Percentiles rank a stretch among this genome's conserved stretches.
phyloP scores from a whole-genome alignment of 108 stramenopile species.

The Skeletonema costatum region DNA sequence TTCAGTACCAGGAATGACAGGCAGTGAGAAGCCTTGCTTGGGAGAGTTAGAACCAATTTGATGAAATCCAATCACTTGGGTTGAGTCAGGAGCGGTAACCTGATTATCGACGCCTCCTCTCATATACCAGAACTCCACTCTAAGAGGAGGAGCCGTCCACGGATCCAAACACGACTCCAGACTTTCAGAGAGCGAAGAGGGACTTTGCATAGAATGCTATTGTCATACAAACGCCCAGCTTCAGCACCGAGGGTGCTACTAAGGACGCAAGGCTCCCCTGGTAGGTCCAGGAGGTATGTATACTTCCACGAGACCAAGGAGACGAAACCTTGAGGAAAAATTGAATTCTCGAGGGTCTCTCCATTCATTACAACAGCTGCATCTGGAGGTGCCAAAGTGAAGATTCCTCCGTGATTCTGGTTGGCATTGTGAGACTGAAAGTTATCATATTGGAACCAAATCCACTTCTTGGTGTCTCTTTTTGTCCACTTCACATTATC shows the following conservation, averaged over 20 bases:
- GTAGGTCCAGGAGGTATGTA: constrained; percentile 45
- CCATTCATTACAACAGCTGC: constrained; percentile 29
- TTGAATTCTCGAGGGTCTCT: constrained; percentile 15
- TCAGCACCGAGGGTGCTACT: constrained; percentile 44
- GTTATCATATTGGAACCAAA: constrained; percentile 23
- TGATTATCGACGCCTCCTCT: constrained; percentile 21
- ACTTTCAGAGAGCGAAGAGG: constrained; percentile 56
- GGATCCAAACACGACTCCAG: constrained; percentile 33
- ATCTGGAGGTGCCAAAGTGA: constrained; percentile 52
- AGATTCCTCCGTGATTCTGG: constrained; percentile 48
- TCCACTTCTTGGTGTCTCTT: constrained; percentile 13
- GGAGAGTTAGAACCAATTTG: constrained; percentile 23
- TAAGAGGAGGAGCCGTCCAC: constrained; percentile 35
- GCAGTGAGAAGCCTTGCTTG: constrained; percentile 60
- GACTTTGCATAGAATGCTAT: constrained; percentile 53
- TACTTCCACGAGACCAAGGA: constrained; percentile 50
- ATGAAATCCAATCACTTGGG: constrained; percentile 48
- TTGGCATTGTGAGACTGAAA: constrained; percentile 4
- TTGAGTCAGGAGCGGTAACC: constrained; percentile 8
- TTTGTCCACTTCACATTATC: constrained; percentile 48
- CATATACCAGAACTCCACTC: constrained; percentile 54
- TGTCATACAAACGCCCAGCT: constrained; percentile 34
- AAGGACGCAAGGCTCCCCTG: constrained; percentile 34
- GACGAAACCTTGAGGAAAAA: constrained; percentile 58
- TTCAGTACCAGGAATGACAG: constrained; percentile 33